These are phyloP conservation scores for Primulina tabacum DNA, from an alignment of 257 asterid species.

Conservation along the genomic window DNA sequence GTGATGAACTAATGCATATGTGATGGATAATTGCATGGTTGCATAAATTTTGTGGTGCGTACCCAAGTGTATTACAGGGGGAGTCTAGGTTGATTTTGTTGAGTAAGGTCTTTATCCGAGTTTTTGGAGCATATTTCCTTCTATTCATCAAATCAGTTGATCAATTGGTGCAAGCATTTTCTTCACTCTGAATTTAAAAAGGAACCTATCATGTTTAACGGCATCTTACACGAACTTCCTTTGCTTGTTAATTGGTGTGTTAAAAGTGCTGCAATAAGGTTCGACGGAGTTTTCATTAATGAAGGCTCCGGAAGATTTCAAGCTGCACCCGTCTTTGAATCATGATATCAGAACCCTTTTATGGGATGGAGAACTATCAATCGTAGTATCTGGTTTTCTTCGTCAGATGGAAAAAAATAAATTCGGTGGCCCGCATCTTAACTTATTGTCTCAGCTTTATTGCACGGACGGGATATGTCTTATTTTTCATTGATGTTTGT, in stretches of 20 bases:
- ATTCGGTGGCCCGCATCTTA: not conserved
- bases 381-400: not conserved
- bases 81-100: too few species aligned
- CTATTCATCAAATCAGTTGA: not conserved
- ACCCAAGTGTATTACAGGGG: too few species aligned
- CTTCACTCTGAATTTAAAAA: not conserved
- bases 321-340: not conserved
- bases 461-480: not conserved
- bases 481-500: not conserved
- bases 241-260: conserved; percentile 1
- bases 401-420: not conserved
- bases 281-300: not conserved
- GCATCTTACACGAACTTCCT: not conserved
- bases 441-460: not conserved
- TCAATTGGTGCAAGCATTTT: not conserved
- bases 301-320: conserved; percentile 5
- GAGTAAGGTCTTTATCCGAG: not conserved
- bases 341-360: not conserved
- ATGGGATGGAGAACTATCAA: conserved; percentile 1
- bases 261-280: not conserved
- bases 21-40: too few species aligned
- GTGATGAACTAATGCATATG: too few species aligned
- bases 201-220: not conserved
- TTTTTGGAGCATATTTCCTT: too few species aligned
- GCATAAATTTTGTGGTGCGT: too few species aligned